Base-by-base conservation (phyloP, 805 yeast genomes). In the Myxozyma nipponensis region DNA sequence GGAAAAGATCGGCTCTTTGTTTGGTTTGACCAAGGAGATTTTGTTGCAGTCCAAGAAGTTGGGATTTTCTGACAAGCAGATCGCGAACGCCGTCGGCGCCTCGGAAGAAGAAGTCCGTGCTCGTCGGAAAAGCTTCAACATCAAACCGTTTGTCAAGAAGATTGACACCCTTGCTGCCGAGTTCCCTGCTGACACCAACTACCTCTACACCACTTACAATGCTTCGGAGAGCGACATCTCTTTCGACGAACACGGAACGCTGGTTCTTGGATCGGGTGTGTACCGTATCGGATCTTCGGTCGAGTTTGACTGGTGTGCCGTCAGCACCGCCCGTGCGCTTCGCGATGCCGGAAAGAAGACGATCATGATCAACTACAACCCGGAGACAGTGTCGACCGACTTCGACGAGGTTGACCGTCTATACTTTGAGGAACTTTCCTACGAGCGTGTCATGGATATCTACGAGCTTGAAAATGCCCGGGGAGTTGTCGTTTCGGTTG, bases 301-400 rank as follows among this genome's bases (percentile, higher is more conserved):
- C 48, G 98, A 93, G 74, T 91, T 91, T 65, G 98, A 91, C 71
- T 91, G 98, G 98, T 91, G 98, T 77, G 98, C 98, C 49, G 98
- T 91, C 57, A 81, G 93, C 58, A 86, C 98, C 51, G 96, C 95
- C 49, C 83, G 97, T 68, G 89, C 97, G 39, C 81, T 91, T 63
- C 82, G 98, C 70, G 84, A 81, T 47, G 76, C 81, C 49, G 95
- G 95, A 58, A 83, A 82, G 69, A 86, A 83, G 72, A 91, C 98
- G 28, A 82, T 91, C 60, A 91, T 91, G 98, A 79, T 91, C 66
- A 91, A 91, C 77, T 91, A 91, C 73, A 91, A 91, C 75, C 98
- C 98, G 54, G 98, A 91, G 74, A 91, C 98, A 23, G 98, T 91
- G 39, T 88, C 96, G 9, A 91, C 98, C 47, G 98, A 91, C 73